Base-by-base conservation (phyloP, 1,139 yeast species). In the Pichia sp. region DNA sequence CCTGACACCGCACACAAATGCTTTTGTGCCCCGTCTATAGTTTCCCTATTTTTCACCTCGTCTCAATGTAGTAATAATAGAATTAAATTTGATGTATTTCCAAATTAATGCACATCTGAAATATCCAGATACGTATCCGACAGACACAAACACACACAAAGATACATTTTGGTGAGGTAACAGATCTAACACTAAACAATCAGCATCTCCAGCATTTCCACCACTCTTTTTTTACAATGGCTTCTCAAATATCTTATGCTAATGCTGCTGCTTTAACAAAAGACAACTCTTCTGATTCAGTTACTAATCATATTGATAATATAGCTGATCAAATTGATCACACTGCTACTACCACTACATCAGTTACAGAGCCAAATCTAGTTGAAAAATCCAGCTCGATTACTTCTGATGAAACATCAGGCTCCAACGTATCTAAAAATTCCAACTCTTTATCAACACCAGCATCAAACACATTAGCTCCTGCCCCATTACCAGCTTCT, bases 401-500 rank as follows among this genome's bases (percentile, higher is more conserved):
- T n/a, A n/a, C n/a, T n/a, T n/a, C n/a, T n/a, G n/a, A n/a, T 30
- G 45, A 42, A 25, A 36, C 7, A 30, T 22, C 29, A 11, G 18
- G 23, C 26, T 26, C 15, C 13, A 26, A 34, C 7, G 36, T 16
- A 8, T 18, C 7, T 2, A 29, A 29, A 18, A 22, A 18, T 18
- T 9, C 36, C 3, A 32, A 32, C 16, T 6, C 8, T 32, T 16
- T 20, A 7, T 16, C 23, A 7, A 25, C 15, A 11, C 22, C 12
- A 16, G 11, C 22, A 32, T n/a, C n/a, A n/a, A n/a, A 18, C 13
- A 26, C 35, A 7, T 45, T 55, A 23, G 54, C 86, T 16, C 90
- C 90, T 8, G 94, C 94, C 42, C 92, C 92, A 11, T 76, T 83
- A 47, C 94, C 94, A 40, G 65, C 74, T 40, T 79, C 76, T 44